Evolutionary conservation across 148 eudicot species (phyloP).

Genomic region (Arctostaphylos glauca): DNA sequence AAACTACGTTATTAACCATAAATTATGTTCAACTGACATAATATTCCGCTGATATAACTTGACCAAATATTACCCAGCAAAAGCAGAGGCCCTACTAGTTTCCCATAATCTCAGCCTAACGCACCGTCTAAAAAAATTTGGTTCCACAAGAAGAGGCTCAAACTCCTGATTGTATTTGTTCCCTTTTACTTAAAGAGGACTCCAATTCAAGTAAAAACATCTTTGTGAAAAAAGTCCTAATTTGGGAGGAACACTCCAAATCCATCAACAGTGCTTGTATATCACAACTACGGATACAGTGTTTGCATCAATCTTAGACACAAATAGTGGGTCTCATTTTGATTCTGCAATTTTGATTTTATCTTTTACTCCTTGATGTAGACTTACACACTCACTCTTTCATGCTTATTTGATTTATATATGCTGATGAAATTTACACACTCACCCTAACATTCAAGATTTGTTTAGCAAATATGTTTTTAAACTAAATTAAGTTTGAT

Average conservation of each 20-base stretch:
- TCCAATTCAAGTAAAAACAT: no score
- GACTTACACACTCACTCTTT: not conserved
- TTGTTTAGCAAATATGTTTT: no score
- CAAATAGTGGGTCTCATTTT: not conserved
- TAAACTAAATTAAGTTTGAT: no score
- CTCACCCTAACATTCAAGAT: no score
- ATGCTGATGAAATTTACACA: slow-evolving; percentile 10
- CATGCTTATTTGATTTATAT: not conserved
- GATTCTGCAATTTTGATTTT: not conserved
- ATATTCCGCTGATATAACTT: not conserved
- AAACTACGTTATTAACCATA: not conserved
- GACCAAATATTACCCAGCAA: not conserved
- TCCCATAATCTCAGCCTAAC: slow-evolving; percentile 1
- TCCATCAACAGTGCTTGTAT: not conserved
- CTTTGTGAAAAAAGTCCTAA: no score
- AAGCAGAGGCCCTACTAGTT: not conserved
- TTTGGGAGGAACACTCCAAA: no score
- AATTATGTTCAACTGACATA: not conserved
- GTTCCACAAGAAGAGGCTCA: no score
- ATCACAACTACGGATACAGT: not conserved
- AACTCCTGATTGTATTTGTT: no score
- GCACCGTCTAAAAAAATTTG: no score
- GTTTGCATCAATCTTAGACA: not conserved
- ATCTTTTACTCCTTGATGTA: slow-evolving; percentile 7
- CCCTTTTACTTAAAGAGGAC: no score